Evolutionary conservation across 2,329 filamentous ascomycete genomes (phyloP).

Genomic region (Blastomyces percursus): DNA sequence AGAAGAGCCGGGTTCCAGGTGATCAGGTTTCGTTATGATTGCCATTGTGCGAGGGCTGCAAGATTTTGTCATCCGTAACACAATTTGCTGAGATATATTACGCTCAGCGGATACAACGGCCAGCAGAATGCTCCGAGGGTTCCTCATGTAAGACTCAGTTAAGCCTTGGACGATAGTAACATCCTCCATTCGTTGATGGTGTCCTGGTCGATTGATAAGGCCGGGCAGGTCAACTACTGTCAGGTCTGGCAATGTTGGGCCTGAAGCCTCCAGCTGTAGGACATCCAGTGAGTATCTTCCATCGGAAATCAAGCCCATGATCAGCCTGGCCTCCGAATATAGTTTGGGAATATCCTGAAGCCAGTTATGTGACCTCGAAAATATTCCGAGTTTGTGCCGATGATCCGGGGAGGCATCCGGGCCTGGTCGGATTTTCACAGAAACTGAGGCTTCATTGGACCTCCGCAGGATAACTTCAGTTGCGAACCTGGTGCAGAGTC

Average conservation of each 20-base stretch:
- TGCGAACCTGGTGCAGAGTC: constrained; percentile 48
- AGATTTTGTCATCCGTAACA: constrained; percentile 28
- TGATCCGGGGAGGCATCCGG: constrained; percentile 16
- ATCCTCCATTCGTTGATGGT: constrained; percentile 44
- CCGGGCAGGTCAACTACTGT: constrained; percentile 54
- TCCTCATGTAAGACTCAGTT: constrained; percentile 31
- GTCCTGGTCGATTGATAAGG: constrained; percentile 44
- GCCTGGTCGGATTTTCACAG: constrained; percentile 19
- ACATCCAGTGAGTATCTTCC: constrained; percentile 34
- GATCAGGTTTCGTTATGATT: constrained; percentile 41
- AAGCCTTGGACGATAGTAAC: constrained; percentile 44
- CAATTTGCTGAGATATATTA: constrained; percentile 33
- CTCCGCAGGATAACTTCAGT: constrained; percentile 46
- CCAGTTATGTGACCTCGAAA: constrained; percentile 15
- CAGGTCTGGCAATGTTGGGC: constrained; percentile 48
- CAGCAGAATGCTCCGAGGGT: constrained; percentile 37
- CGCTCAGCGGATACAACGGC: constrained; percentile 38
- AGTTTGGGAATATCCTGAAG: constrained; percentile 18
- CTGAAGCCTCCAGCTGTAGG: constrained; percentile 48
- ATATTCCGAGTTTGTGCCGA: constrained; percentile 14
- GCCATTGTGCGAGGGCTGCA: constrained; percentile 31
- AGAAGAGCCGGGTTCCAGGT: constrained; percentile 26
- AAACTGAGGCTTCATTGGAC: constrained; percentile 14
- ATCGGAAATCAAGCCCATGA: constrained; percentile 18
- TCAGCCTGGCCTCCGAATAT: constrained; percentile 18